Percentiles rank a stretch among this genome's conserved stretches.
Conservation (phyloP, 768 basidiomycete genomes). For the Trametes maxima region DNA sequence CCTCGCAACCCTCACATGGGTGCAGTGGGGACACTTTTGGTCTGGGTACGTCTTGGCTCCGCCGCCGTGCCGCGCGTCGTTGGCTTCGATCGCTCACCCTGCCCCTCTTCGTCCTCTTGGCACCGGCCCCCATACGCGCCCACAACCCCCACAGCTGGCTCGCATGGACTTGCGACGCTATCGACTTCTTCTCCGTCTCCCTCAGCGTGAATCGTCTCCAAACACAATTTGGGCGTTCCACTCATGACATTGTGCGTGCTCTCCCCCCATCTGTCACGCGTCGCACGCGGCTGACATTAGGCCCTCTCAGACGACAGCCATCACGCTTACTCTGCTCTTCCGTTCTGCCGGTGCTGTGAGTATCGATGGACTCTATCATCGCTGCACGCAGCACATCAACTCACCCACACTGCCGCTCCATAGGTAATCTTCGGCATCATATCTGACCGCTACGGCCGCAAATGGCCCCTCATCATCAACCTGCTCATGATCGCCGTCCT, state of each 20-base stretch:
- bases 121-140: conserved; percentile 8
- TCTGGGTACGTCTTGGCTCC: conserved; percentile 41
- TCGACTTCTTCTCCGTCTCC: conserved; percentile 84
- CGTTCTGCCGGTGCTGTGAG: conserved; percentile 73
- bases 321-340: conserved; percentile 93
- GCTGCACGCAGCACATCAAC: neutral
- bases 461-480: conserved; percentile 88
- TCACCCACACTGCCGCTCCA: neutral
- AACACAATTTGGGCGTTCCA: conserved; percentile 47
- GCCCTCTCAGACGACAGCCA: conserved; percentile 61
- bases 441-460: conserved; percentile 90
- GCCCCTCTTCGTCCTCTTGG: neutral
- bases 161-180: conserved; percentile 85
- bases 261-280: neutral
- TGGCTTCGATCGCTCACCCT: conserved; percentile 4
- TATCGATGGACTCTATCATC: conserved; percentile 3
- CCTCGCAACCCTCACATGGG: conserved; percentile 46
- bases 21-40: conserved; percentile 63
- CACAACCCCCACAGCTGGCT: conserved; percentile 56
- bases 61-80: neutral
- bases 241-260: conserved; percentile 46
- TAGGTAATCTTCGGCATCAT: conserved; percentile 75
- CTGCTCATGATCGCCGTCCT: conserved; percentile 70
- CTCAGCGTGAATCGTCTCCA: conserved; percentile 53
- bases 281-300: conserved; percentile 15